Evolutionary conservation across 2,329 filamentous ascomycete genomes (phyloP).

Genomic region (Aureobasidium melanogenum): DNA sequence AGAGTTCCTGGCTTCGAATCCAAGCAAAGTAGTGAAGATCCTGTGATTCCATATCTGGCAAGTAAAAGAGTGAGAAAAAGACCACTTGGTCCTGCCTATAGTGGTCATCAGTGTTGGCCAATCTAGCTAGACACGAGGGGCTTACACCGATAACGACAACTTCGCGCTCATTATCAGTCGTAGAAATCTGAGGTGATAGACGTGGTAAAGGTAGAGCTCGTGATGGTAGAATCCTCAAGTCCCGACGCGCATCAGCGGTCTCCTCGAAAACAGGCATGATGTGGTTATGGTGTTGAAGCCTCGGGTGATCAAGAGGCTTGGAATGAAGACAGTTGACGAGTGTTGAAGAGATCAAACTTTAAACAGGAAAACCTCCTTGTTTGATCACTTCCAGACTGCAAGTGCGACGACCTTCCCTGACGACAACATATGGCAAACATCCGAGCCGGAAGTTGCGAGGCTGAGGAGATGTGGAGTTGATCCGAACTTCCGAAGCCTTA

Average conservation of each 20-base stretch:
- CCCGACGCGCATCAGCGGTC: background rate
- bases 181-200: background rate
- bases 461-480: background rate
- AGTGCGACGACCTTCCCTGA: background rate
- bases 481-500: background rate
- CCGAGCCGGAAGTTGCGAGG: background rate
- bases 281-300: background rate
- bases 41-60: constrained; percentile 11
- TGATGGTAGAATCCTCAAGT: constrained; percentile 9
- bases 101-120: background rate
- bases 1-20: constrained; percentile 24
- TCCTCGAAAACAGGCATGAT: constrained; percentile 9
- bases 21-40: constrained; percentile 4
- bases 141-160: constrained; percentile 9
- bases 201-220: constrained; percentile 3
- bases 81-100: constrained; percentile 6
- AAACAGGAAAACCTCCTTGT: background rate
- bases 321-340: background rate
- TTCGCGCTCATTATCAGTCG: background rate
- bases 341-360: background rate
- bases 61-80: constrained; percentile 10
- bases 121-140: background rate
- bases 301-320: background rate
- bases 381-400: too few species aligned
- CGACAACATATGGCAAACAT: background rate